Evolutionary conservation across 2,329 filamentous ascomycete species (phyloP).

Genomic region (Boeremia lycopersici): DNA sequence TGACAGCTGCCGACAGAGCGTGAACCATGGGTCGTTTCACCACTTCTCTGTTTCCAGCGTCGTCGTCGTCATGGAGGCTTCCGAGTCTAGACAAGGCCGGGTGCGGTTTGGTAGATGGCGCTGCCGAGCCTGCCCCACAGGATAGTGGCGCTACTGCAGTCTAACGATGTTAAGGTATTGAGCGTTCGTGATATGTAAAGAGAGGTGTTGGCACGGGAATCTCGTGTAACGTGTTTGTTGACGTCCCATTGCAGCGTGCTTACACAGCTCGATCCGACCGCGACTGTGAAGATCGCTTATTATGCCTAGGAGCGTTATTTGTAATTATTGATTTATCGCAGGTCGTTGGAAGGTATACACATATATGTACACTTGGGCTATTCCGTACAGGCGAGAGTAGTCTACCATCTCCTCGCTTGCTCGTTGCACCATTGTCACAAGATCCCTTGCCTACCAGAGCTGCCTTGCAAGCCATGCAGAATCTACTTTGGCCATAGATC

Average conservation of each 20-base stretch:
- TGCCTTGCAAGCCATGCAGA: too few species aligned
- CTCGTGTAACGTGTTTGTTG: not conserved
- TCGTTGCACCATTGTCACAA: too few species aligned
- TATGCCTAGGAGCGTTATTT: too few species aligned
- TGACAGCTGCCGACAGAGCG: not conserved
- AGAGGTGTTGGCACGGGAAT: not conserved
- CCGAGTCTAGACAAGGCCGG: constrained; percentile 1
- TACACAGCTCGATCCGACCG: not conserved
- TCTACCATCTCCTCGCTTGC: not conserved
- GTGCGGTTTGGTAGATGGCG: constrained; percentile 9
- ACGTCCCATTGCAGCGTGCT: not conserved
- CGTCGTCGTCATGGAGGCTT: constrained; percentile 1
- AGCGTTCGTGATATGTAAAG: not conserved
- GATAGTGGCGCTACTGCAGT: not conserved
- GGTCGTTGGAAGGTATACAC: not conserved
- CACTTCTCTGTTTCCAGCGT: not conserved
- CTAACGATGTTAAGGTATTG: not conserved
- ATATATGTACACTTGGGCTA: not conserved
- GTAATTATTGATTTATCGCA: too few species aligned
- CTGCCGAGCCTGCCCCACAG: constrained; percentile 1
- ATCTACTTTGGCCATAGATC: not conserved
- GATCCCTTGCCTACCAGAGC: too few species aligned
- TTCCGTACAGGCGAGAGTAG: not conserved
- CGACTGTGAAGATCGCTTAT: too few species aligned
- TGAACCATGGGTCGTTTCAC: constrained; percentile 11